Evolutionary conservation across 768 basidiomycete genomes (phyloP), one percentile per base, ranked within the genome.

Genomic region (Floccularia luteovirens): DNA sequence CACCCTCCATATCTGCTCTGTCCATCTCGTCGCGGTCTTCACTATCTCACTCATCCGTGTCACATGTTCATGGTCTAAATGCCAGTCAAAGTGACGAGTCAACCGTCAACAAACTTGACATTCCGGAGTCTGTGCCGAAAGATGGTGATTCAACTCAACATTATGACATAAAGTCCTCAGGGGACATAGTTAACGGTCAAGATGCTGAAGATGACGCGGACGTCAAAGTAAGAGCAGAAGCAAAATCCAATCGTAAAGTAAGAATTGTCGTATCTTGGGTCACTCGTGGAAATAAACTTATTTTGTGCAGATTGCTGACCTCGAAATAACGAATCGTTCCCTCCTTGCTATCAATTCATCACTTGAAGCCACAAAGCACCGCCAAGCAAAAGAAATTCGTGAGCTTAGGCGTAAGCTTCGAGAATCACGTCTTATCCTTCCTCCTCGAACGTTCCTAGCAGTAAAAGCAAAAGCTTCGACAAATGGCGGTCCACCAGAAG

Each of bases 191-290:
- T 24, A 49, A 48, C 12, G 56, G 45, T 25, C 43, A 41, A 31
- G 64, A 67, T 6, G 60, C 57, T 14, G 65, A 67, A 14, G 50
- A 49, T 11, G 50, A 60, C 20, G 59, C 68, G 22, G 71, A 77
- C 39, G 70, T 64, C 36, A 76, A 81, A 53, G 71, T 75, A 41
- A 75, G 67, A 52, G 81, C 77, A 1, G 76, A 77, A 49, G 88
- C 89, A 8, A 90, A 88, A 64, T 82, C 86, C n/a, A 81, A 82
- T 57, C 77, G 88, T 43, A 91, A 91, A 79, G 88, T 89, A 45
- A 22, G 59, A 52, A 35, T 36, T 43, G 17, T 11, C n/a, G 22
- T 22, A n/a, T n/a, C n/a, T n/a, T n/a, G n/a, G n/a, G n/a, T n/a
- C n/a, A n/a, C 22, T 20, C 7, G 24, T 16, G 11, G 16, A 21